Percentiles rank a stretch among this genome's conserved stretches.
These are phyloP conservation scores for Stentor coeruleus DNA, from an alignment of 73 alveolate species.

Conservation along the genomic window DNA sequence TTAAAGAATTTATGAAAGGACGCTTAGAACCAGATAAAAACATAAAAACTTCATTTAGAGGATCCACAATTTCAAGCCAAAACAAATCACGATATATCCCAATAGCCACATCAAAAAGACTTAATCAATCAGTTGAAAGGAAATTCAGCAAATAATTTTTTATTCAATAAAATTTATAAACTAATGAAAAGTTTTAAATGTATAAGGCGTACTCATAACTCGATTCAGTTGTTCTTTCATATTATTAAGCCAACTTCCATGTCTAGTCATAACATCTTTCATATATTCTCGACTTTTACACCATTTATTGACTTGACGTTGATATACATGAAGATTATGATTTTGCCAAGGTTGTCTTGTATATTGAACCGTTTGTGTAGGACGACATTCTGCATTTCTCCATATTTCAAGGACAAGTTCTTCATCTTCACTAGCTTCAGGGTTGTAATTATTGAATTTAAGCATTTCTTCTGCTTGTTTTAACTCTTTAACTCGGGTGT, in stretches of 20 bases:
- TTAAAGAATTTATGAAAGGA: too few species aligned
- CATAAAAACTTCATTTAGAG: too few species aligned
- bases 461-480: background rate
- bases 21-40: too few species aligned
- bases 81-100: background rate
- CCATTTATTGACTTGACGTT: background rate
- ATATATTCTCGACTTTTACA: conserved; percentile 1
- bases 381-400: background rate
- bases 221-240: conserved; percentile 24
- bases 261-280: conserved; percentile 17
- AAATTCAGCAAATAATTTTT: too few species aligned
- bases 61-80: background rate
- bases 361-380: background rate
- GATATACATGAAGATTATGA: conserved; percentile 11
- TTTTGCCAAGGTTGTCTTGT: conserved; percentile 15
- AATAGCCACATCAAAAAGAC: background rate
- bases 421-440: conserved; percentile 10
- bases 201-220: background rate
- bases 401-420: conserved; percentile 5
- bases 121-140: background rate
- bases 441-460: background rate
- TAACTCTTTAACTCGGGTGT: background rate
- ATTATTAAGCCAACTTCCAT: conserved; percentile 28
- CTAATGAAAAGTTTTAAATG: background rate
- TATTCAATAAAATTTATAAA: too few species aligned